These are phyloP conservation scores for Dillenia suffruticosa DNA, from an alignment of 164 flowering plant genomes.

Conservation along the genomic window DNA sequence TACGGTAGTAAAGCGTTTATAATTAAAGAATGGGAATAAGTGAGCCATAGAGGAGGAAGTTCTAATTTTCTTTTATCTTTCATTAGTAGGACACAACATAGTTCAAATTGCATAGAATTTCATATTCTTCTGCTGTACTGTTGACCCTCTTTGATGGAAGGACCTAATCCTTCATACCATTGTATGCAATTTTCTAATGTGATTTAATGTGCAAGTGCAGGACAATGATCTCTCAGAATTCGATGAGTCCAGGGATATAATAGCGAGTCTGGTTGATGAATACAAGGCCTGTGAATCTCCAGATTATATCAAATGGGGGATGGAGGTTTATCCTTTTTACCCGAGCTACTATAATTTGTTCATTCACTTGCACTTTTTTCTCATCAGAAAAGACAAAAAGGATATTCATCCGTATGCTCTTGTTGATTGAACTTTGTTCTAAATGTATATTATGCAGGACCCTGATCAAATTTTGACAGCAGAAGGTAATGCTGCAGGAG, in stretches of 20 bases:
- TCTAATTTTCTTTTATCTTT: no score
- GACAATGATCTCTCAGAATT: constrained; percentile 99
- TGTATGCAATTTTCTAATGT: neutral
- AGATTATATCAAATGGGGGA: constrained; percentile 99
- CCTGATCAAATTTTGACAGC: constrained; percentile 65
- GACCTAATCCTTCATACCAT: no score
- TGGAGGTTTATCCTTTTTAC: constrained; percentile 62
- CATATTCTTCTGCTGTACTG: no score
- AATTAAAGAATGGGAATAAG: no score
- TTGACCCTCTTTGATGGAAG: no score
- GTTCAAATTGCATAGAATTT: no score
- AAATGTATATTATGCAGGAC: constrained; percentile 42
- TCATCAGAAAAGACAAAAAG: no score
- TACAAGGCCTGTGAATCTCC: constrained; percentile 99
- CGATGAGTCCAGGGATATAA: constrained; percentile 93
- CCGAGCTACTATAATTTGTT: neutral
- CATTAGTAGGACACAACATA: no score
- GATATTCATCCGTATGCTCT: neutral
- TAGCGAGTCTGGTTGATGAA: constrained; percentile 96
- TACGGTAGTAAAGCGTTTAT: no score
- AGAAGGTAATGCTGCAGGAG: constrained; percentile 78
- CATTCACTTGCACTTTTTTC: neutral
- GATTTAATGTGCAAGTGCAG: constrained; percentile 31
- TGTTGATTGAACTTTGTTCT: constrained; percentile 2
- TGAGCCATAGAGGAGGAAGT: no score